Evolutionary conservation across 2,329 filamentous ascomycete genomes (phyloP), one percentile per base, ranked within the genome.

Genomic region (Hypoxylon sp.): DNA sequence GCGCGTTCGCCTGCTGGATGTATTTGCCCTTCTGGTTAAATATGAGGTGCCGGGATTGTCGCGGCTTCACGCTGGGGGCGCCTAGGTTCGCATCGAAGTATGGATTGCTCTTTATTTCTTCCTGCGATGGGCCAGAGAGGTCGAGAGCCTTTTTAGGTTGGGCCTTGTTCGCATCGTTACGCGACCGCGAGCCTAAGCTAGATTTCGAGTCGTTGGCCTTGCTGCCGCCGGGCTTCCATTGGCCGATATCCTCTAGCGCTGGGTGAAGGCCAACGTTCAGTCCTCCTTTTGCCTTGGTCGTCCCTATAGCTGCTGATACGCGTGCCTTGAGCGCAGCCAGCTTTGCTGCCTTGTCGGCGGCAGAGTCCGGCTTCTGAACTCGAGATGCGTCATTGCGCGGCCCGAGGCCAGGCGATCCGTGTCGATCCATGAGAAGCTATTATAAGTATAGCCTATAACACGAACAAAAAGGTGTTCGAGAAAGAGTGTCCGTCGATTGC

Each of bases 1-100:
- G 83, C 62, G 94, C 94, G 78, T 93, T 95, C 6, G 93, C 96
- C 80, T 98, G 95, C 70, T 94, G 91, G 66, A 98, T 97, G 76
- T 97, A 98, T 85, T 98, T 98, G 58, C 96, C 96, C 79, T 97
- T 97, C 73, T 94, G 90, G 75, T 98, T 97, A 84, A 99, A 98
- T 11, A 93, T 83, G 17, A 99, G 85, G 70, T 93, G 90, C 65
- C 93, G 90, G 10, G 93, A 87, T 69, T 92, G 86, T 55, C 94
- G 87, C 38, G 86, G 84, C 73, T 91, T 92, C 32, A 77, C 75
- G 79, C 84, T 69, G 81, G 91, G 89, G 3, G 85, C 82, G n/a
- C 87, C 86, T 11, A 90, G 80, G 70, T 82, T 90, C 6, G 91
- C 85, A 74, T 97, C 93, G 71, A 91, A 94, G 78, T 97, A 98